Base-by-base conservation (phyloP, 1,284 basidiomycete species). In the Paramarasmius palmivorus region DNA sequence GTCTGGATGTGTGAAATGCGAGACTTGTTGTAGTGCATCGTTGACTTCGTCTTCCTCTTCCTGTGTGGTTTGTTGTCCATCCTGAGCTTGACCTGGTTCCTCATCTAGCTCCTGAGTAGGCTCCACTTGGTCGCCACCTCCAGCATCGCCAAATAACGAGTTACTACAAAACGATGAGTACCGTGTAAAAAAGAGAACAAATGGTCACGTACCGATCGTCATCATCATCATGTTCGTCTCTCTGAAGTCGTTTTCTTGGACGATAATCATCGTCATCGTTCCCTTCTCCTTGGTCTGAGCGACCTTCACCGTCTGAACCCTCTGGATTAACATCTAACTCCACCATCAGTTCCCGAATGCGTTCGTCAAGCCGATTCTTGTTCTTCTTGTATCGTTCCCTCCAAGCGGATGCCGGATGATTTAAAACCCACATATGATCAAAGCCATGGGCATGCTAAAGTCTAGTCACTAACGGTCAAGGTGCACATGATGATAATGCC, bases 341-440 rank as follows among this genome's bases (percentile, higher is more conserved):
- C 2, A 37, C 26, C n/a, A 29, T 46, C 32, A 23, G 45, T 45
- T 70, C 68, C 2, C 73, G 58, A 36, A 84, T 82, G 56, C 72
- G 68, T 19, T 59, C 61, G 59, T 83, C 78, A 48, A 85, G 69
- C 3, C 77, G 73, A 1, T 65, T 61, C 3, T 76, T 68, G 56
- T 84, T 82, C 67, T 81, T 84, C 68, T 79, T 82, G 68, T 87
- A 88, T 9, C 80, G 76, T 56, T 86, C 82, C 26, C 86, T 79
- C 85, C 85, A 88, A 6, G 84, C 84, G 52, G 83, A 81, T 83
- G 84, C 86, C 7, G 84, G 75, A 64, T 87, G 85, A 14, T 78
- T 71, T n/a, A 68, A 74, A 15, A 80, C 80, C 86, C 86, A 88
- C 2, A 20, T 12, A 19, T 37, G 51, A 10, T 34, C 48, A 9